Percentiles rank a stretch among this genome's conserved stretches.
phyloP scores from a whole-genome alignment of 805 yeast species.

The Priceomyces fermenticarens region DNA sequence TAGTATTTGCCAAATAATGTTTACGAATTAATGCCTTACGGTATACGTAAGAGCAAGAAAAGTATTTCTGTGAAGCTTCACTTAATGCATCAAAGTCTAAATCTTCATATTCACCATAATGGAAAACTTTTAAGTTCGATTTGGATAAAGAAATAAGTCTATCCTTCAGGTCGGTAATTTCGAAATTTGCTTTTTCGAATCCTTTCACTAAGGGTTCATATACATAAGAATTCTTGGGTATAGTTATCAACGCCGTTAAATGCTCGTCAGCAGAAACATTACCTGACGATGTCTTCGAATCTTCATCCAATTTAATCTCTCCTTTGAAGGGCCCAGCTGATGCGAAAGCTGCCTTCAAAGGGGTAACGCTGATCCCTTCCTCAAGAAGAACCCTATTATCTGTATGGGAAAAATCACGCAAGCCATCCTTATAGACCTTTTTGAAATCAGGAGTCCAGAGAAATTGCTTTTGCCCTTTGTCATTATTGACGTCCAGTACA shows the following conservation, averaged over 20 bases:
- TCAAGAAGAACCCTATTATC: constrained; percentile 71
- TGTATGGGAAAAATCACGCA: constrained; percentile 40
- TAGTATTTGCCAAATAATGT: constrained; percentile 81
- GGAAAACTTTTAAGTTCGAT: constrained; percentile 46
- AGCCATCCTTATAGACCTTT: constrained; percentile 54
- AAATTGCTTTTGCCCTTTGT: constrained; percentile 45
- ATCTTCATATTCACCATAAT: constrained; percentile 88
- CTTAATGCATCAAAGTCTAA: constrained; percentile 68
- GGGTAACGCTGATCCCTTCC: constrained; percentile 56
- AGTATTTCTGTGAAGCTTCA: constrained; percentile 45
- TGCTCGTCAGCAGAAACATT: background rate
- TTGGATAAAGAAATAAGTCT: constrained; percentile 14
- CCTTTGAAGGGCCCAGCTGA: constrained; percentile 52
- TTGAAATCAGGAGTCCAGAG: constrained; percentile 84
- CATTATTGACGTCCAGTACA: constrained; percentile 15
- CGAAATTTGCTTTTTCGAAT: constrained; percentile 18
- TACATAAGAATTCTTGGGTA: constrained; percentile 38
- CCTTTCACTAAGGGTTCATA: constrained; percentile 41
- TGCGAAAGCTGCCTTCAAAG: constrained; percentile 66
- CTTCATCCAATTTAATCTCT: constrained; percentile 47
- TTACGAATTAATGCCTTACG: constrained; percentile 90
- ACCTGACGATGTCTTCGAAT: constrained; percentile 5
- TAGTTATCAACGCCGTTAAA: constrained; percentile 30
- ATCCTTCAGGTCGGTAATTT: constrained; percentile 20
- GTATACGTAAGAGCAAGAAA: constrained; percentile 77